These are phyloP conservation scores for Botrytis aclada DNA, from an alignment of 2,329 filamentous ascomycete genomes.

Conservation along the genomic window DNA sequence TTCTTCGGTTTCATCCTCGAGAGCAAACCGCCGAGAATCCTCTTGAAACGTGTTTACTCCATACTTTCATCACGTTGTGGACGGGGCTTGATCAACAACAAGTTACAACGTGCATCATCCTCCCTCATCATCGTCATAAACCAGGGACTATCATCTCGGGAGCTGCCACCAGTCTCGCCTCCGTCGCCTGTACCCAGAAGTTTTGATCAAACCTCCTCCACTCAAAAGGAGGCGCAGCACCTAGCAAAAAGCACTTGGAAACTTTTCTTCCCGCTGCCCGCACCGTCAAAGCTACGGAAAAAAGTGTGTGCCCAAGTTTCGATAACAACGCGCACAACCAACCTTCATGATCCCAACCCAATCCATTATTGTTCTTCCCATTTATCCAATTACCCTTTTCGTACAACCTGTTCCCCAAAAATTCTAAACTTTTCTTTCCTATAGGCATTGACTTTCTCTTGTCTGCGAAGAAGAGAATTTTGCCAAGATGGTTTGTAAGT, in stretches of 20 bases:
- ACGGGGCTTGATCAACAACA: not conserved
- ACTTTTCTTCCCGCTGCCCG: not conserved
- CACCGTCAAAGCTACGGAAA: not conserved
- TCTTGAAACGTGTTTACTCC: not conserved
- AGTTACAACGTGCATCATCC: not conserved
- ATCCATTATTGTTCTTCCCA: not conserved
- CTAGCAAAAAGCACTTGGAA: not conserved
- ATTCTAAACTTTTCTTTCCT: not conserved
- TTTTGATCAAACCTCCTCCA: slow-evolving; percentile 1
- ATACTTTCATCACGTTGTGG: not conserved
- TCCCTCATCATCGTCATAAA: not conserved
- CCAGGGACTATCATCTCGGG: not conserved
- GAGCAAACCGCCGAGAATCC: not conserved
- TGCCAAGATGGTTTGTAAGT: slow-evolving; percentile 31
- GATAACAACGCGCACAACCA: slow-evolving; percentile 6
- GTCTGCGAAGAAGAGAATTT: not conserved
- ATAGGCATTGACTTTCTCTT: not conserved
- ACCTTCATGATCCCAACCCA: slow-evolving; percentile 7
- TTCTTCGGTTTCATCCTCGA: not conserved
- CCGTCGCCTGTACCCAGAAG: not conserved
- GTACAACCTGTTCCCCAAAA: not conserved
- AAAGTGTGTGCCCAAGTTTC: not conserved
- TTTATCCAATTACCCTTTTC: not conserved
- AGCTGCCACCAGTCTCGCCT: not conserved
- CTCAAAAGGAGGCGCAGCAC: slow-evolving; percentile 16